phyloP scores from a whole-genome alignment of 2,329 filamentous ascomycete genomes.

The Cucurbitaria berberidis region DNA sequence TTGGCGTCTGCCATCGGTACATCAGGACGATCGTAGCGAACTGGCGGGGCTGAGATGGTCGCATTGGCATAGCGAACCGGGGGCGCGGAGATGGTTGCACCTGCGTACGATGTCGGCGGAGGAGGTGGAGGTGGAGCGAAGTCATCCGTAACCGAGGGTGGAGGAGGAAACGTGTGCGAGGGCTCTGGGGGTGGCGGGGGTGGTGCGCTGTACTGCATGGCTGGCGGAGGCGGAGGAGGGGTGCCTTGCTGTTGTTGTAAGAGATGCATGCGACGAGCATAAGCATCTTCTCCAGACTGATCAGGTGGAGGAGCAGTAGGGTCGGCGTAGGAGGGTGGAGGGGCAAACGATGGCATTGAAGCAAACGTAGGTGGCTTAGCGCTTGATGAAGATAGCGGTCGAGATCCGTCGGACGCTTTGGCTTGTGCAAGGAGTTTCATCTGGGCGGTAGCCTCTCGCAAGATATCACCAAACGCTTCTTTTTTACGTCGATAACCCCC shows the following conservation, averaged over 20 bases:
- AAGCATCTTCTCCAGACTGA: slow-evolving; percentile 29
- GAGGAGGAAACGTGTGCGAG: slow-evolving; percentile 8
- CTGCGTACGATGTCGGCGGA: slow-evolving; percentile 43
- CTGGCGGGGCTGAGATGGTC: slow-evolving; percentile 79
- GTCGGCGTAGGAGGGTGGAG: slow-evolving; percentile 50
- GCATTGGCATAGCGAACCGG: slow-evolving; percentile 73
- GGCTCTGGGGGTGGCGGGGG: not conserved
- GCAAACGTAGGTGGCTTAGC: slow-evolving; percentile 13
- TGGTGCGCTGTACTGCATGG: slow-evolving; percentile 1
- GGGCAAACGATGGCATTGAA: slow-evolving; percentile 53
- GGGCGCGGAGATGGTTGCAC: slow-evolving; percentile 73
- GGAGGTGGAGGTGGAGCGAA: slow-evolving; percentile 23
- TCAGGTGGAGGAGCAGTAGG: slow-evolving; percentile 44
- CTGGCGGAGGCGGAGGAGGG: slow-evolving; percentile 13
- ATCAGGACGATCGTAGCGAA: slow-evolving; percentile 66
- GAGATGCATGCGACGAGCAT: slow-evolving; percentile 29
- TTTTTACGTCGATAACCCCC: slow-evolving; percentile 33
- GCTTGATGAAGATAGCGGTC: slow-evolving; percentile 18
- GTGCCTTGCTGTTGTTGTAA: slow-evolving; percentile 16
- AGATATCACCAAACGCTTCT: slow-evolving; percentile 32
- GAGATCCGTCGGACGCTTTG: slow-evolving; percentile 15
- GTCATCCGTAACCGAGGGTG: slow-evolving; percentile 16
- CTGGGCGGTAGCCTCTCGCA: slow-evolving; percentile 24
- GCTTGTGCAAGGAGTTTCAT: slow-evolving; percentile 17
- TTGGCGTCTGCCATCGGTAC: slow-evolving; percentile 16